Evolutionary conservation across 768 basidiomycete species (phyloP), one percentile per base, ranked within the genome.

Genomic region (Xanthoconium stramineum): DNA sequence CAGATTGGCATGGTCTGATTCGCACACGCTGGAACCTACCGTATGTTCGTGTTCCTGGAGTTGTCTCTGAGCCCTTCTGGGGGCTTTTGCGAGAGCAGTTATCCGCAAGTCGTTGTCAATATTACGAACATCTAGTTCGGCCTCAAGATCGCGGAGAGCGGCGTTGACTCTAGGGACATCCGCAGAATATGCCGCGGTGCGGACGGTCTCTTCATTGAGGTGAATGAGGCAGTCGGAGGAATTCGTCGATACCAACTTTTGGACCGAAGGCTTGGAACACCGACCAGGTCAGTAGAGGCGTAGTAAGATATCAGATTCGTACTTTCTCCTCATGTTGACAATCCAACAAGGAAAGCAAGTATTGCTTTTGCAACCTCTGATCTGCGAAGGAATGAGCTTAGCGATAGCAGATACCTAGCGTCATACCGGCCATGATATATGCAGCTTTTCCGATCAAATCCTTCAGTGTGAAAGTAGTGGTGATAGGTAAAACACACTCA

Each of bases 251-350:
- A 69, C 60, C 29, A 69, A 12, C 35, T 62, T 57, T 58, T 61
- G 63, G n/a, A 64, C 55, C 24, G 53, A 64, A 32, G 61, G 54
- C 52, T 60, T 47, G 17, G 33, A 48, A 58, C 29, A 43, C 38
- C 6, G 14, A 62, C 75, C 19, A 84, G 81, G 58, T 84, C 84
- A 60, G 88, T 84, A 20, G 81, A 75, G 20, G 28, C 12, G 38
- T 35, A 8, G 3, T 80, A 14, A 46, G 10, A 6, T 14, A 48
- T 32, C 20, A 17, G 19, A 48, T 39, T 29, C 61, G 29, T 62
- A 86, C 91, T 81, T 94, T 94, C 67, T 93, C 91, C 65, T 94
- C 89, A 54, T 88, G 86, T 65, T 92, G 90, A 58, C 87, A 89
- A 60, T 85, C 83, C 12, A 92, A 73, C 53, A 92, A 70, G 5